Evolutionary conservation across 1,284 basidiomycete genomes (phyloP).

Genomic region (Sanghuangporus sanghuang): DNA sequence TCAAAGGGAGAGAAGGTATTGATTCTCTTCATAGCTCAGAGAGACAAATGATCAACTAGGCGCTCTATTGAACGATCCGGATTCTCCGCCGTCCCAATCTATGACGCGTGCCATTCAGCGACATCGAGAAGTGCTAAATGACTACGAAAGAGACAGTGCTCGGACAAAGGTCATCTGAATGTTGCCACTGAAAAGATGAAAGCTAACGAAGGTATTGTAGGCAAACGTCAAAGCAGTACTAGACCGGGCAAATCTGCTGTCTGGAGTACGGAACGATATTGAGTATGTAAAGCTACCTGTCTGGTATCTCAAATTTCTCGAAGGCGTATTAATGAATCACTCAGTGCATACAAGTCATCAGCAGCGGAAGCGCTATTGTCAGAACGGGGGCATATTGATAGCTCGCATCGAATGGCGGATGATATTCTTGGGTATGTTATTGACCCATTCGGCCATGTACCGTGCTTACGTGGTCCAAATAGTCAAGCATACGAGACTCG

Average conservation of each 20-base stretch:
- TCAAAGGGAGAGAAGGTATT: neutral
- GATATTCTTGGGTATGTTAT: slow-evolving; percentile 76
- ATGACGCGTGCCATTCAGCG: slow-evolving; percentile 88
- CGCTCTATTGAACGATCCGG: slow-evolving; percentile 61
- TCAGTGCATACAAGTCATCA: slow-evolving; percentile 82
- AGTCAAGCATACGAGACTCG: slow-evolving; percentile 98
- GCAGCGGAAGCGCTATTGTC: slow-evolving; percentile 84
- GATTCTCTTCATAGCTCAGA: slow-evolving; percentile 50
- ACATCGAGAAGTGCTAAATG: slow-evolving; percentile 86
- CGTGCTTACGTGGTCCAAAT: slow-evolving; percentile 13
- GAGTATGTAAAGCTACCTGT: slow-evolving; percentile 50
- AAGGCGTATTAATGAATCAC: neutral
- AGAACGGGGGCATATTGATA: slow-evolving; percentile 88
- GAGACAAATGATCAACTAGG: slow-evolving; percentile 79
- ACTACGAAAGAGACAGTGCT: slow-evolving; percentile 79
- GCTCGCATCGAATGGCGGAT: slow-evolving; percentile 92
- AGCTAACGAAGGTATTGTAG: slow-evolving; percentile 32
- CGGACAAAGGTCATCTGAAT: slow-evolving; percentile 68
- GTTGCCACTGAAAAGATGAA: neutral
- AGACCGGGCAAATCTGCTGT: slow-evolving; percentile 83
- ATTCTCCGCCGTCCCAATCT: slow-evolving; percentile 74
- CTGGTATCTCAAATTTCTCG: neutral
- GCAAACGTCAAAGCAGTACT: slow-evolving; percentile 79
- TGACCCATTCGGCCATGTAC: neutral
- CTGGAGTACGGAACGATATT: slow-evolving; percentile 93